Evolutionary conservation across 768 basidiomycete species (phyloP).

Genomic region (Lactarius tabidus): DNA sequence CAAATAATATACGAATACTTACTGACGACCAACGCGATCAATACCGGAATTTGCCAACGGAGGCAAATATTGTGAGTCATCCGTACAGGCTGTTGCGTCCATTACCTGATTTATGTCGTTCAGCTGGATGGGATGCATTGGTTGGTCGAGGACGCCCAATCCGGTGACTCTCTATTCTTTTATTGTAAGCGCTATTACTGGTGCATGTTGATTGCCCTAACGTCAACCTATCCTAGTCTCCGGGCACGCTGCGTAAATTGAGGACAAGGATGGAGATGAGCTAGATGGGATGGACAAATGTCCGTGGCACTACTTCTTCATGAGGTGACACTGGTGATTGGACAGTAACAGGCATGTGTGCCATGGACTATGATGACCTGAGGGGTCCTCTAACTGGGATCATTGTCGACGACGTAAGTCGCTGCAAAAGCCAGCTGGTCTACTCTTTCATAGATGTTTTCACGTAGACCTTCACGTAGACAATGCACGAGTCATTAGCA

Average conservation of each 20-base stretch:
- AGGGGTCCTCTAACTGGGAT: background rate
- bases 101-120: background rate
- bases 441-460: background rate
- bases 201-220: background rate
- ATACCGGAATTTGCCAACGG: background rate
- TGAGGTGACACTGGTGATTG: too few species aligned
- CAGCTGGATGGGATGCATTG: background rate
- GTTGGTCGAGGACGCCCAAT: background rate
- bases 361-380: background rate
- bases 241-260: background rate
- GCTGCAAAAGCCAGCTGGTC: too few species aligned
- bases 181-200: background rate
- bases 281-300: background rate
- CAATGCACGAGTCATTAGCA: background rate
- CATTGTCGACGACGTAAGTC: conserved; percentile 6
- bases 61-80: conserved; percentile 6
- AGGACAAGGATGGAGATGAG: background rate
- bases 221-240: background rate
- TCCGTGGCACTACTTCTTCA: background rate
- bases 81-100: background rate
- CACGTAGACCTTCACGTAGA: background rate
- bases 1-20: background rate
- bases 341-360: background rate
- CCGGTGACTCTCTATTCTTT: background rate
- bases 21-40: background rate